Base-by-base conservation (phyloP, 169 alveolate genomes). In the Plasmodium fragile region DNA sequence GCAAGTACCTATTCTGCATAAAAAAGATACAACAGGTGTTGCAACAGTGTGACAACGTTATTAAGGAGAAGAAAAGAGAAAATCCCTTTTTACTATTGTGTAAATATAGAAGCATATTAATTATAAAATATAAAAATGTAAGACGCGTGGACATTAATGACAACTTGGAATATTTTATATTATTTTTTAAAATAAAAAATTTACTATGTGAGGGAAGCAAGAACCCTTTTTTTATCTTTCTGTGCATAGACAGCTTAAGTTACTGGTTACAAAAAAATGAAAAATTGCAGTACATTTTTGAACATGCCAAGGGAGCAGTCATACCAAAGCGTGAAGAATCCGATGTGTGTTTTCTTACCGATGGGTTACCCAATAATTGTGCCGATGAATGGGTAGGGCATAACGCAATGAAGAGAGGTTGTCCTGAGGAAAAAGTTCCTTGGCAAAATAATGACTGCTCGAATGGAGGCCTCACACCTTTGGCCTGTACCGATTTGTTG, bases 211-310 rank as follows among this genome's bases (percentile, higher is more conserved):
- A 69, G 28, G 55, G 81, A 18, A 79, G 65, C 39, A 91, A 81
- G 28, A 91, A 91, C 59, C 94, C 94, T 25, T 80, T 91, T 81
- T 80, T 75, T 70, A 81, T 91, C 36, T 91, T 91, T 45, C 43
- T 91, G 16, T 91, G 94, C 83, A 79, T 91, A 69, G 94, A 91
- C 39, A 91, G 81, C 43, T 45, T 91, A 71, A 91, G 55, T 81
- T 91, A 69, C 59, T 91, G 94, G 94, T 49, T 91, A 10, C 91
- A 81, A 39, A 91, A 91, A 70, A 91, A 81, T 91, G 94, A 91
- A 69, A 81, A 81, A 34, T 36, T 91, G 41, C 22, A 81, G 30
- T 91, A 72, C 53, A 22, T 49, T 65, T 91, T 81, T 91, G 94
- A 91, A 80, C n/a, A 59, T 18, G 22, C 41, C 13, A 59, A 43